phyloP scores from a whole-genome alignment of 1,139 yeast genomes.

The Debaryomycetaceae sp. region DNA sequence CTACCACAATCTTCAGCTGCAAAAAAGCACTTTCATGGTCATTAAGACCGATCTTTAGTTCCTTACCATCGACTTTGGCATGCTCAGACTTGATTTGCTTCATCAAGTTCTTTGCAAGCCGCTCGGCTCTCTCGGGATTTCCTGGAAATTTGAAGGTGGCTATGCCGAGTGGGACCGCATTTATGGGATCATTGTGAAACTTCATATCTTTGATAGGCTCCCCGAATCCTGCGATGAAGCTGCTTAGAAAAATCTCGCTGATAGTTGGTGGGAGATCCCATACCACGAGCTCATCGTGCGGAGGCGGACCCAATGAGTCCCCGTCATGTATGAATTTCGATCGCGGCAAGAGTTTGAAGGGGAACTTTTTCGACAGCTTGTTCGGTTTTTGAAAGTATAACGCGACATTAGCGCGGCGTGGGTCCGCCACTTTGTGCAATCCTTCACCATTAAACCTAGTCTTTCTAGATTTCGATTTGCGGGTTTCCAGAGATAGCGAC shows the following conservation, averaged over 20 bases:
- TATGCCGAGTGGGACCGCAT: slow-evolving; percentile 74
- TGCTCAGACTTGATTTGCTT: slow-evolving; percentile 15
- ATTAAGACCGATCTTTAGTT: slow-evolving; percentile 26
- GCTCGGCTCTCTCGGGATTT: slow-evolving; percentile 41
- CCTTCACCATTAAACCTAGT: slow-evolving; percentile 27
- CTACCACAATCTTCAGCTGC: slow-evolving; percentile 17
- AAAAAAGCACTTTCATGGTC: slow-evolving; percentile 24
- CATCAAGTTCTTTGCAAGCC: slow-evolving; percentile 25
- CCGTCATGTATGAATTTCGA: slow-evolving; percentile 54
- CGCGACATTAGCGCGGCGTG: slow-evolving; percentile 19
- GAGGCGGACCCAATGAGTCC: slow-evolving; percentile 68
- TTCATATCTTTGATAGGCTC: slow-evolving; percentile 41
- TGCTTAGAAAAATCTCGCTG: slow-evolving; percentile 38
- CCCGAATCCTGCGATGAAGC: slow-evolving; percentile 52
- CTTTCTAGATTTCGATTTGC: slow-evolving; percentile 27
- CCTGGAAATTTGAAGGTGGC: slow-evolving; percentile 60
- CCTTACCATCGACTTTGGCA: slow-evolving; percentile 31
- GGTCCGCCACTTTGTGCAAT: slow-evolving; percentile 16
- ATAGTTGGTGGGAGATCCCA: slow-evolving; percentile 48
- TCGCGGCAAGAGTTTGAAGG: slow-evolving; percentile 37
- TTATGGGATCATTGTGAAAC: slow-evolving; percentile 57
- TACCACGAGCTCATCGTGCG: slow-evolving; percentile 57
- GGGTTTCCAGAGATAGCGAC: slow-evolving; percentile 16
- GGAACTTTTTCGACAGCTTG: slow-evolving; percentile 31
- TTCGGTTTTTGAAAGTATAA: slow-evolving; percentile 31